Conservation (phyloP, 768 basidiomycete species). For the Mycena pura region DNA sequence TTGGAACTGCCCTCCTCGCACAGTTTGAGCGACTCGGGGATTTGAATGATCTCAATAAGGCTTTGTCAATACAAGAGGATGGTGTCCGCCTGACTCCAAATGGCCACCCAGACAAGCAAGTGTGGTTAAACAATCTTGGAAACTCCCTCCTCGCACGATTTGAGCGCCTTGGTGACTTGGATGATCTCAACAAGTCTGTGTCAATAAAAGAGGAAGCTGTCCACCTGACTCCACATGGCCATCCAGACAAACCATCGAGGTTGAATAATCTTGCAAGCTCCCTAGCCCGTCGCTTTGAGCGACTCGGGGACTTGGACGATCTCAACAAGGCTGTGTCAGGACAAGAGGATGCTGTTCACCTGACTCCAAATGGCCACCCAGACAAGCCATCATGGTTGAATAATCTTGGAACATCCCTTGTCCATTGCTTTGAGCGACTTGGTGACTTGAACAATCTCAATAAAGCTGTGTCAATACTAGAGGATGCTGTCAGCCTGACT, state of each 20-base stretch:
- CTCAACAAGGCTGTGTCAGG: too few species aligned
- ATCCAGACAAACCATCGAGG: neutral
- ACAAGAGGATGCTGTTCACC: too few species aligned
- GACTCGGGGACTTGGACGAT: neutral
- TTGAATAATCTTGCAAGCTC: neutral
- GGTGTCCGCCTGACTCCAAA: neutral
- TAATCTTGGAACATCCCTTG: too few species aligned
- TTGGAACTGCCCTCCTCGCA: neutral
- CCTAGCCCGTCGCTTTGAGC: neutral
- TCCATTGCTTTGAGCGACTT: too few species aligned
- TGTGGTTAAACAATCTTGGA: neutral
- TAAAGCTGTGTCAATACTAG: too few species aligned
- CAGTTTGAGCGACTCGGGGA: neutral
- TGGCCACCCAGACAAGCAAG: neutral
- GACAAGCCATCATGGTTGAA: too few species aligned
- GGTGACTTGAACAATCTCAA: too few species aligned
- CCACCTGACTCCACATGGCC: neutral
- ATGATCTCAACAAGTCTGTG: neutral
- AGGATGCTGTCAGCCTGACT: too few species aligned
- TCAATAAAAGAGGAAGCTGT: neutral
- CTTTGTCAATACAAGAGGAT: neutral
- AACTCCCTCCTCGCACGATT: neutral
- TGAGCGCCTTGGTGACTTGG: neutral
- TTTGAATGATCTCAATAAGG: neutral
- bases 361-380: too few species aligned